phyloP scores from a whole-genome alignment of 2,329 filamentous ascomycete genomes.

The Fusarium armeniacum region DNA sequence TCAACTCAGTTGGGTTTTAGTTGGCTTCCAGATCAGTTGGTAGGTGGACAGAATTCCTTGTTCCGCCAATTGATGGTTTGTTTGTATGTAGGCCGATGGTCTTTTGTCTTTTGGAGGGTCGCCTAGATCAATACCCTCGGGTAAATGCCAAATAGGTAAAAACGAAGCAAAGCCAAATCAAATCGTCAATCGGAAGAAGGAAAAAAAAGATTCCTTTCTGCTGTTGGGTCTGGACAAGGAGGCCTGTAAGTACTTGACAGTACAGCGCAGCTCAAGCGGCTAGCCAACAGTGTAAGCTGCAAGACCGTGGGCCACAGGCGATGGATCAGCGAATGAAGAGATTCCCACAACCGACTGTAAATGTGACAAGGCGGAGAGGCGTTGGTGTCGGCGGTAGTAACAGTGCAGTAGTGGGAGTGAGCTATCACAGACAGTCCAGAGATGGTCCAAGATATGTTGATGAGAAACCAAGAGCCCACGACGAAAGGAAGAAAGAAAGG shows the following conservation, averaged over 20 bases:
- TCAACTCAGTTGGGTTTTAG: slow-evolving; percentile 40
- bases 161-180: slow-evolving; percentile 12
- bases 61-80: slow-evolving; percentile 28
- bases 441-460: slow-evolving; percentile 9
- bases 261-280: slow-evolving; percentile 45
- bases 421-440: slow-evolving; percentile 23
- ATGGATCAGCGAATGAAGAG: slow-evolving; percentile 49
- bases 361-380: slow-evolving; percentile 48
- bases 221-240: slow-evolving; percentile 25
- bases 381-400: slow-evolving; percentile 43
- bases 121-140: slow-evolving; percentile 11
- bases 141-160: slow-evolving; percentile 15
- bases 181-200: slow-evolving; percentile 5
- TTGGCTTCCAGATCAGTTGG: slow-evolving; percentile 33
- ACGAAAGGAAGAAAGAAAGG: slow-evolving; percentile 22
- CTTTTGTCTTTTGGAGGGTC: slow-evolving; percentile 14
- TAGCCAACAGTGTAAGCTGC: slow-evolving; percentile 48
- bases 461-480: slow-evolving; percentile 22
- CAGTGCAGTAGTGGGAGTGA: slow-evolving; percentile 37
- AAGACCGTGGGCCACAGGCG: slow-evolving; percentile 48
- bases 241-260: slow-evolving; percentile 33
- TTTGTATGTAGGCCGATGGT: slow-evolving; percentile 7
- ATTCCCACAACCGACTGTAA: slow-evolving; percentile 49
- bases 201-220: slow-evolving; percentile 20
- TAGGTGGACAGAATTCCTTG: slow-evolving; percentile 31